These are phyloP conservation scores for Immersiella caudata DNA, from an alignment of 495 filamentous ascomycete genomes.

Conservation along the genomic window DNA sequence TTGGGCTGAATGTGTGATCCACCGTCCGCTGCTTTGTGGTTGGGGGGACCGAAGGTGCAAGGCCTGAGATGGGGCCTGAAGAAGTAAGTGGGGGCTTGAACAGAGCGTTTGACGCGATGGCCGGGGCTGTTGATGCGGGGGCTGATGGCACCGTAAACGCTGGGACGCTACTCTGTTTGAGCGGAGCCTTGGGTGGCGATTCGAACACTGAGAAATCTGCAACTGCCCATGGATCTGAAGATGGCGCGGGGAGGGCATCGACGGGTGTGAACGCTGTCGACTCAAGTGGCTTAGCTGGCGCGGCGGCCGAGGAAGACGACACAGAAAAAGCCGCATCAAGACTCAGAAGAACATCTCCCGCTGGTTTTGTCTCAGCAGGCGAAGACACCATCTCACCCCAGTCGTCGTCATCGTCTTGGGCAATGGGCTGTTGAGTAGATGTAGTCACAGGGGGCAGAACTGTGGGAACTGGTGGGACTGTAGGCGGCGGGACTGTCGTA, in stretches of 20 bases:
- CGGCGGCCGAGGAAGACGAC: neutral
- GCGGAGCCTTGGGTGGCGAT: conserved; percentile 18
- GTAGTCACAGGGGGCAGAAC: neutral
- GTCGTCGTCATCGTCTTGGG: conserved; percentile 49
- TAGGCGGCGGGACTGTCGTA: neutral
- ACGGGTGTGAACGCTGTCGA: neutral
- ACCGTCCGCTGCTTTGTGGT: neutral
- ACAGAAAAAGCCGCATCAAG: conserved; percentile 19
- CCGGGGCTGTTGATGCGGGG: neutral
- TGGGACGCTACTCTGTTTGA: neutral
- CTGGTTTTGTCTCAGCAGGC: conserved; percentile 34
- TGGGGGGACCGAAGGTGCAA: neutral
- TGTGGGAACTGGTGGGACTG: neutral
- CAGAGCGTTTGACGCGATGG: neutral
- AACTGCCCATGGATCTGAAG: conserved; percentile 37
- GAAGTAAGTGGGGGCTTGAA: neutral
- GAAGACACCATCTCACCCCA: conserved; percentile 62
- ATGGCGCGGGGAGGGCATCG: neutral
- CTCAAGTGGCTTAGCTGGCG: neutral
- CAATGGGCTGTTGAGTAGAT: neutral
- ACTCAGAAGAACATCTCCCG: conserved; percentile 13
- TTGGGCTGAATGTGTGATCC: conserved; percentile 16
- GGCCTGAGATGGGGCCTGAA: neutral
- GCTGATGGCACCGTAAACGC: neutral
- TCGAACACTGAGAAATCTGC: conserved; percentile 47